Percentiles rank a stretch among this genome's conserved stretches.
Conservation (phyloP, 1,284 basidiomycete genomes). For the Sutorius eximius region DNA sequence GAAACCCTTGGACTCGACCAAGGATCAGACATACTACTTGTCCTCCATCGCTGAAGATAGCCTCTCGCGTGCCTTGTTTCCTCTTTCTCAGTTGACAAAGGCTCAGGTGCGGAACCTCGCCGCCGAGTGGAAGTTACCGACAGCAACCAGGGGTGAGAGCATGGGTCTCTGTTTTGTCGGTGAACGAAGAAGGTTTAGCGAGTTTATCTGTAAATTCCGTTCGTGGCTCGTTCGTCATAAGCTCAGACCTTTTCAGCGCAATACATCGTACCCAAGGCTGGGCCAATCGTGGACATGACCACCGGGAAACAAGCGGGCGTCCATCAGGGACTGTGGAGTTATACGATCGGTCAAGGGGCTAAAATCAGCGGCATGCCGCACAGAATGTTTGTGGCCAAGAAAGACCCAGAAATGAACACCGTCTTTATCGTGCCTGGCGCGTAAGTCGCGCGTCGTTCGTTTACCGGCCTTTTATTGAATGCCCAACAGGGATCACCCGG, state of each 20-base stretch:
- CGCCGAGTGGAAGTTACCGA: slow-evolving; percentile 63
- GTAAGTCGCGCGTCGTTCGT: slow-evolving; percentile 44
- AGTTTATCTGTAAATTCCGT: slow-evolving; percentile 65
- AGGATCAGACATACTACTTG: slow-evolving; percentile 96
- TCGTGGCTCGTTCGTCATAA: slow-evolving; percentile 4
- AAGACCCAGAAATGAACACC: slow-evolving; percentile 60
- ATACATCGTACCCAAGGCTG: slow-evolving; percentile 72
- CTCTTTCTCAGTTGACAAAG: slow-evolving; percentile 71
- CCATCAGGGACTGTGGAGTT: slow-evolving; percentile 85
- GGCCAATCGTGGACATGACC: slow-evolving; percentile 62
- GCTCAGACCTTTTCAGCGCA: slow-evolving; percentile 50
- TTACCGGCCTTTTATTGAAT: not conserved
- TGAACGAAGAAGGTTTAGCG: slow-evolving; percentile 69
- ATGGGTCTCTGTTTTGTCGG: slow-evolving; percentile 99
- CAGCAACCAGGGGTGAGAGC: slow-evolving; percentile 80
- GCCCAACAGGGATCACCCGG: slow-evolving; percentile 57
- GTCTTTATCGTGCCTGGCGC: slow-evolving; percentile 76
- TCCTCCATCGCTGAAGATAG: slow-evolving; percentile 71
- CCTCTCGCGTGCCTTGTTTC: slow-evolving; percentile 75
- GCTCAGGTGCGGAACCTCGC: slow-evolving; percentile 80
- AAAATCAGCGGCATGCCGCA: slow-evolving; percentile 62
- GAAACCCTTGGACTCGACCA: slow-evolving; percentile 63
- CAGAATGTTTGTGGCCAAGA: slow-evolving; percentile 77
- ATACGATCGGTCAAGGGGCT: slow-evolving; percentile 84
- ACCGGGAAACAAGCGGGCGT: slow-evolving; percentile 56